Conservation (phyloP, 2,329 filamentous ascomycete genomes). For the Penicillium decumbens region DNA sequence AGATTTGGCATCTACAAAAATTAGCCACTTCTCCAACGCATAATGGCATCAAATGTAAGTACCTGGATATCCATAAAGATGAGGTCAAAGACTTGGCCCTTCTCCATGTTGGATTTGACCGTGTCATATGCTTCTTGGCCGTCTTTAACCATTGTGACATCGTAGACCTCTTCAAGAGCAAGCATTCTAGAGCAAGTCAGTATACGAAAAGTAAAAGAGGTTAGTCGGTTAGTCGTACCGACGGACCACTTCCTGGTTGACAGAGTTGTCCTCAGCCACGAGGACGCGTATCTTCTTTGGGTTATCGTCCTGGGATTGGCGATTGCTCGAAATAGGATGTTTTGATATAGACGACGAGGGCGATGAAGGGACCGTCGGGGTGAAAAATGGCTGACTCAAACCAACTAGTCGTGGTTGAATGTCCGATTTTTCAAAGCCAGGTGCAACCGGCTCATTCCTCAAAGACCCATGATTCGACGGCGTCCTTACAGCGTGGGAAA, state of each 20-base stretch:
- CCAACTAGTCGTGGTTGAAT: slow-evolving; percentile 75
- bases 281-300: slow-evolving; percentile 67
- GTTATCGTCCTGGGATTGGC: slow-evolving; percentile 57
- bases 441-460: slow-evolving; percentile 25
- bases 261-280: slow-evolving; percentile 74
- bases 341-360: slow-evolving; percentile 4
- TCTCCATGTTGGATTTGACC: slow-evolving; percentile 76
- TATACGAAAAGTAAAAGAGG: background rate
- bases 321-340: slow-evolving; percentile 52
- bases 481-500: slow-evolving; percentile 21
- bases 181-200: slow-evolving; percentile 53
- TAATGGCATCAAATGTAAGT: background rate
- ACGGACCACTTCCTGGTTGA: slow-evolving; percentile 57
- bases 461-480: slow-evolving; percentile 21
- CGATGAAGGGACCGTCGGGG: slow-evolving; percentile 30
- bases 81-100: slow-evolving; percentile 68
- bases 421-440: slow-evolving; percentile 52
- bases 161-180: slow-evolving; percentile 49
- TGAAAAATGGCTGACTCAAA: slow-evolving; percentile 76
- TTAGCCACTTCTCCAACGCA: background rate
- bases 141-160: slow-evolving; percentile 82
- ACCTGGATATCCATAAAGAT: slow-evolving; percentile 87
- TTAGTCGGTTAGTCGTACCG: slow-evolving; percentile 7
- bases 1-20: slow-evolving; percentile 72
- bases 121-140: slow-evolving; percentile 83